A percentile compares a stretch with the other conserved stretches of the same genome.
Evolutionary conservation across 2,329 filamentous ascomycete genomes (phyloP).

Genomic region (Neofusicoccum ribis): DNA sequence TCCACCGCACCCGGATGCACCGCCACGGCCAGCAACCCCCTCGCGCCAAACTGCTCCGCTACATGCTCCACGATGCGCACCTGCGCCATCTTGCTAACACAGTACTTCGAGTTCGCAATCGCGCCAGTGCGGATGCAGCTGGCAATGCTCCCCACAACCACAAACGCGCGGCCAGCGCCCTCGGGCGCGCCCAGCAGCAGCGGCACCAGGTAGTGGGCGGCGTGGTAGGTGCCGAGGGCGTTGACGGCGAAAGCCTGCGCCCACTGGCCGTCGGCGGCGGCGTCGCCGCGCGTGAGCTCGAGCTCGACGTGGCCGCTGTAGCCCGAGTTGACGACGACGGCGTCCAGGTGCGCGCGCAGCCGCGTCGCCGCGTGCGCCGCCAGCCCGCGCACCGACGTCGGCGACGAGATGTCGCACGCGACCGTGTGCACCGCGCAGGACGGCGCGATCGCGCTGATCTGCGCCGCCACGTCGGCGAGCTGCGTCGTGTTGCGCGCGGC

Average conservation of each 20-base stretch:
- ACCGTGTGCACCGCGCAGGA: neutral
- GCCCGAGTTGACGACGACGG: conserved; percentile 17
- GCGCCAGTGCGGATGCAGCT: conserved; percentile 39
- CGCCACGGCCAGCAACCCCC: conserved; percentile 31
- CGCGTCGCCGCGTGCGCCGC: neutral
- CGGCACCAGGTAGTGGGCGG: conserved; percentile 38
- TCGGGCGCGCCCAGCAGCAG: conserved; percentile 22
- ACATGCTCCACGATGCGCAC: conserved; percentile 41
- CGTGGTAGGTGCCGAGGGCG: conserved; percentile 39
- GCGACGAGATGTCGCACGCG: conserved; percentile 33
- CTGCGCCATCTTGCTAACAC: conserved; percentile 40
- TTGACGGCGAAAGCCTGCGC: conserved; percentile 39
- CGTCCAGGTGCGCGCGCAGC: neutral
- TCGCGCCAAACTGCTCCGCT: conserved; percentile 33
- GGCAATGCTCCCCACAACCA: conserved; percentile 28
- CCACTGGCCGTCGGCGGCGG: conserved; percentile 33
- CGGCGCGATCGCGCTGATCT: neutral
- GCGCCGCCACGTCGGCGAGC: conserved; percentile 27
- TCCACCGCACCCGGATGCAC: conserved; percentile 41
- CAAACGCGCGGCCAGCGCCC: conserved; percentile 30
- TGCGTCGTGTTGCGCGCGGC: conserved; percentile 37
- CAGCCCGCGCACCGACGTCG: conserved; percentile 25
- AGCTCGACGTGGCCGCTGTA: conserved; percentile 37
- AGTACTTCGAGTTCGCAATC: conserved; percentile 43
- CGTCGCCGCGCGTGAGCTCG: conserved; percentile 32